Evolutionary conservation across 1,139 yeast species (phyloP), one percentile per base, ranked within the genome.

Genomic region (Suhomyces chickasaworum): DNA sequence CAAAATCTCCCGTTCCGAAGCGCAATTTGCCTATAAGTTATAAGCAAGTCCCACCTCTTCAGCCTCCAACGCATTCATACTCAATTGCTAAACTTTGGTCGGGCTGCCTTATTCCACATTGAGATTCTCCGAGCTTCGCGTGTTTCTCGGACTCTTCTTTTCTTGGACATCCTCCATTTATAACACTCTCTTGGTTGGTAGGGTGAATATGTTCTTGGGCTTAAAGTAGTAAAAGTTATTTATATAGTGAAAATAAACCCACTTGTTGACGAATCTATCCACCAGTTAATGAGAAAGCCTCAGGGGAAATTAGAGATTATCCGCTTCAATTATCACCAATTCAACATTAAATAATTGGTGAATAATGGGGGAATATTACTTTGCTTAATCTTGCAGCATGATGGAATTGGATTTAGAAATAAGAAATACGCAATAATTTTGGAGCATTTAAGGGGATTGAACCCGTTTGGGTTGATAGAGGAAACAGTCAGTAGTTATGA

Each of bases 401-500:
- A 79, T 20, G 63, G 85, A 34, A 58, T 80, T 21, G 85, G 84
- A 0, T 79, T 73, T 53, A 83, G 78, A n/a, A 80, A 80, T 54
- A 57, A 68, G 9, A n/a, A n/a, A n/a, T n/a, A n/a, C n/a, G n/a
- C n/a, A n/a, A n/a, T n/a, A n/a, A n/a, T 55, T 63, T 7, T 55
- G 58, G 3, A 75, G 42, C 10, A 46, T 50, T 16, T 23, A n/a
- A 20, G 35, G 15, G 53, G 53, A 8, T 42, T 50, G 32, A 31
- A n/a, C 5, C 37, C 39, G 17, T 32, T 48, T 16, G 12, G 37
- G 29, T 22, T 35, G 18, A 29, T 18, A 3, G 37, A 22, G 29
- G 35, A 17, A 32, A 5, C n/a, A 32, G 22, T 17, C 35, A 32
- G 21, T 12, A 32, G 9, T 17, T 17, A 13, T 13, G 32, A 29